These are phyloP conservation scores for Suhomyces anneliseae DNA, from an alignment of 1,139 yeast genomes.

Conservation along the genomic window DNA sequence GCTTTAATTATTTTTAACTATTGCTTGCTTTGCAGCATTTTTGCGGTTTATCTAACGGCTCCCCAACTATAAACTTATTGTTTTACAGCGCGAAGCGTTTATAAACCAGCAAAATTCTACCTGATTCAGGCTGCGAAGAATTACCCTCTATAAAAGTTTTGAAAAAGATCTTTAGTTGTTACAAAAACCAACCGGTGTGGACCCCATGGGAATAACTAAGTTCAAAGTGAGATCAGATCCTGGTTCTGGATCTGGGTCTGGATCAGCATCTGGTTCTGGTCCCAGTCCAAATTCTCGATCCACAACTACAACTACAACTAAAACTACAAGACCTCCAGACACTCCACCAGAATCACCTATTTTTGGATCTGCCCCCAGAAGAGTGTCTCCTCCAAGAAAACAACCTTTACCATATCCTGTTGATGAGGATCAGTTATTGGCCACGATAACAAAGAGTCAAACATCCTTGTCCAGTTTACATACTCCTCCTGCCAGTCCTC, in stretches of 20 bases:
- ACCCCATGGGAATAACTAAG: slow-evolving; percentile 6
- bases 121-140: not conserved
- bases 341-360: slow-evolving; percentile 5
- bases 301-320: not conserved
- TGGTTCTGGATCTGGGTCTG: not conserved
- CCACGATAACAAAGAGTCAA: not conserved
- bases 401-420: slow-evolving; percentile 4
- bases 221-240: slow-evolving; percentile 1
- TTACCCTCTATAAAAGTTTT: not conserved
- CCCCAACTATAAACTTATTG: too few species aligned
- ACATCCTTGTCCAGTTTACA: not conserved
- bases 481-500: slow-evolving; percentile 5
- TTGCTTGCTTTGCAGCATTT: too few species aligned
- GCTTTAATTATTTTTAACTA: too few species aligned
- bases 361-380: slow-evolving; percentile 5
- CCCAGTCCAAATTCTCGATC: not conserved
- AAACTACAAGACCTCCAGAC: not conserved
- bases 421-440: slow-evolving; percentile 4
- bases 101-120: too few species aligned
- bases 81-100: too few species aligned
- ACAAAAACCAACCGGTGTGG: too few species aligned
- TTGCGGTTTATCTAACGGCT: too few species aligned
- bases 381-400: not conserved
- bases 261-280: not conserved
- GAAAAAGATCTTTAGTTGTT: too few species aligned